These are phyloP conservation scores for Fusarium algeriense DNA, from an alignment of 2,329 filamentous ascomycete species.

Conservation along the genomic window DNA sequence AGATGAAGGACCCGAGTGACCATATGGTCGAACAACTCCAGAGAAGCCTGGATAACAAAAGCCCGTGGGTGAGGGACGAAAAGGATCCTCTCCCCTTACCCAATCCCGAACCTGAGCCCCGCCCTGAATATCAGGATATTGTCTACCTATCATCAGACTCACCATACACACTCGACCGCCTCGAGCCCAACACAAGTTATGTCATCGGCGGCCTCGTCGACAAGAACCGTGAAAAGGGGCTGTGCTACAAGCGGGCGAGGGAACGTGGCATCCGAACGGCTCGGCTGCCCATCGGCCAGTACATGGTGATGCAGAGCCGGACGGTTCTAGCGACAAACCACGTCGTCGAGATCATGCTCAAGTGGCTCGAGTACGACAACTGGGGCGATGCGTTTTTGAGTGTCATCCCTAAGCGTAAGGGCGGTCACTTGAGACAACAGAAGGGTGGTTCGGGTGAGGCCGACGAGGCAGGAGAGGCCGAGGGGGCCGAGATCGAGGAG, in stretches of 20 bases:
- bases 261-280: constrained; percentile 85
- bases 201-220: constrained; percentile 95
- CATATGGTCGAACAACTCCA: constrained; percentile 70
- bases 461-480: constrained; percentile 38
- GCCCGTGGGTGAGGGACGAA: constrained; percentile 51
- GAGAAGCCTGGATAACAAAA: constrained; percentile 47
- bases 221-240: constrained; percentile 93
- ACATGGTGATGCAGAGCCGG: constrained; percentile 88
- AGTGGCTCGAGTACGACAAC: constrained; percentile 89
- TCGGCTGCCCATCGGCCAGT: constrained; percentile 94
- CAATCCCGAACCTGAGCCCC: constrained; percentile 50
- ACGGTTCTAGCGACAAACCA: constrained; percentile 94
- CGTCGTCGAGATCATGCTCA: constrained; percentile 95
- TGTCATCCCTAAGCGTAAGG: constrained; percentile 92
- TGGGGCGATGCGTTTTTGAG: constrained; percentile 91
- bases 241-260: constrained; percentile 87
- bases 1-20: constrained; percentile 73
- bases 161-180: constrained; percentile 81
- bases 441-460: constrained; percentile 41
- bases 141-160: constrained; percentile 95
- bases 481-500: constrained; percentile 47
- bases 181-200: constrained; percentile 91
- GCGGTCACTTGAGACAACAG: constrained; percentile 72
- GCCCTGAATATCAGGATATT: constrained; percentile 61
- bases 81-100: constrained; percentile 51